These are phyloP conservation scores for Mortierella sp. DNA, from an alignment of 371 early-diverging fungal genomes.

Conservation along the genomic window DNA sequence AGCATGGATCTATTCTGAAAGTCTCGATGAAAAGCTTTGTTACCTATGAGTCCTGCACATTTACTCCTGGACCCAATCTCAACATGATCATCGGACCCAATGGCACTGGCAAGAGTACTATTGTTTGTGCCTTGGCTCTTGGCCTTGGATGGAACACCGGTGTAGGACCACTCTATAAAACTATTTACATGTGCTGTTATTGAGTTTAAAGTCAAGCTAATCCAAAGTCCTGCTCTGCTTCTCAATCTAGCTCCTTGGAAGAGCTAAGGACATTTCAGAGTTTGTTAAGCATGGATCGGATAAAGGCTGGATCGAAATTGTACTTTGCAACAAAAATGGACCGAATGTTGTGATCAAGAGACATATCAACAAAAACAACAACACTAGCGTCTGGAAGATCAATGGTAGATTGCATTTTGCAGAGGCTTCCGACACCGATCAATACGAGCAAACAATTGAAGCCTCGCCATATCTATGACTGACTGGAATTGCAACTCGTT, in stretches of 20 bases:
- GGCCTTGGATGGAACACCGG: constrained; percentile 93
- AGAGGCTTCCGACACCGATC: no score
- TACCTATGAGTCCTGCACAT: constrained; percentile 89
- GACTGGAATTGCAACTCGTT: no score
- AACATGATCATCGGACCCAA: constrained; percentile 99
- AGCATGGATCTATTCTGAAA: constrained; percentile 81
- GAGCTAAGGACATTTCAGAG: constrained; percentile 88
- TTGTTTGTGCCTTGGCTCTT: constrained; percentile 97
- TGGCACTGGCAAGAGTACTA: constrained; percentile 99
- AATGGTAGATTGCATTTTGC: constrained; percentile 69
- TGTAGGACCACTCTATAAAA: constrained; percentile 51
- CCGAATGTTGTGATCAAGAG: constrained; percentile 74
- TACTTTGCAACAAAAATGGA: constrained; percentile 66
- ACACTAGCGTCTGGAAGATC: constrained; percentile 80
- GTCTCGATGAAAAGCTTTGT: constrained; percentile 89
- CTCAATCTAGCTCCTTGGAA: constrained; percentile 71
- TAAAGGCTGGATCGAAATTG: constrained; percentile 83
- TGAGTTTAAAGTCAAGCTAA: background rate
- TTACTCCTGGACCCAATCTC: constrained; percentile 90
- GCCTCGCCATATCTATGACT: no score
- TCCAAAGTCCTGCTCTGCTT: background rate
- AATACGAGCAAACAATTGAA: no score
- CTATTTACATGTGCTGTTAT: background rate
- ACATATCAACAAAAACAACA: constrained; percentile 71
- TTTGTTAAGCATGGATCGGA: constrained; percentile 93